phyloP scores from a whole-genome alignment of 768 basidiomycete genomes.

The Paxillus ammoniavirescens region DNA sequence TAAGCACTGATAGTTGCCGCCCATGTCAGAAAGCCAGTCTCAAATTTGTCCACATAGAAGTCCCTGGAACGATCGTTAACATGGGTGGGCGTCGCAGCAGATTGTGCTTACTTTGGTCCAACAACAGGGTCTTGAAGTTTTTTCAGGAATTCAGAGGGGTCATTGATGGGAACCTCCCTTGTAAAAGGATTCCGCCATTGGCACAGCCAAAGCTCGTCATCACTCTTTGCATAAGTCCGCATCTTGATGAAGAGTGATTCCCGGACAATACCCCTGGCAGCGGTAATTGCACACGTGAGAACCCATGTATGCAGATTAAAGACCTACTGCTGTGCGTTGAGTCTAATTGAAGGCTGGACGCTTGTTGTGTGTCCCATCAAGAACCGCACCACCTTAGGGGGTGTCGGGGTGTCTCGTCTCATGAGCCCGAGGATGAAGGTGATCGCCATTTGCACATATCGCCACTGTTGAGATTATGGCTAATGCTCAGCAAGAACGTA shows the following conservation, averaged over 20 bases:
- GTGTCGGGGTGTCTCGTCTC: constrained; percentile 56
- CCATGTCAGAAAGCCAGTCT: constrained; percentile 82
- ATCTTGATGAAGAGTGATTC: constrained; percentile 70
- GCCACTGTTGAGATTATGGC: constrained; percentile 54
- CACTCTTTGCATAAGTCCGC: constrained; percentile 63
- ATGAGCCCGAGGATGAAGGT: constrained; percentile 61
- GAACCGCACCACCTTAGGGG: constrained; percentile 56
- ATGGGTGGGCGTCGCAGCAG: not conserved
- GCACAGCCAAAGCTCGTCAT: constrained; percentile 69
- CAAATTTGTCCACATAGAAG: constrained; percentile 68
- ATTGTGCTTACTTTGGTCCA: constrained; percentile 33
- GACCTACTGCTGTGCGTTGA: constrained; percentile 60
- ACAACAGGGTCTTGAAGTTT: constrained; percentile 42
- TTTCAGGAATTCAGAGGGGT: constrained; percentile 50
- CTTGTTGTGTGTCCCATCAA: constrained; percentile 66
- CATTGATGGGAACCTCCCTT: constrained; percentile 42
- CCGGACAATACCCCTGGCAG: constrained; percentile 60
- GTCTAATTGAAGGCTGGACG: constrained; percentile 67
- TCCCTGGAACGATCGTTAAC: constrained; percentile 33
- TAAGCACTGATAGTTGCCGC: constrained; percentile 62
- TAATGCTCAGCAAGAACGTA: constrained; percentile 4
- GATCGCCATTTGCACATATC: constrained; percentile 72
- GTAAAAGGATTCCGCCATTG: constrained; percentile 68
- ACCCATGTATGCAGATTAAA: not conserved
- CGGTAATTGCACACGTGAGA: not conserved